Evolutionary conservation across 805 yeast species (phyloP), one percentile per base, ranked within the genome.

Genomic region (Ogataea allantospora): DNA sequence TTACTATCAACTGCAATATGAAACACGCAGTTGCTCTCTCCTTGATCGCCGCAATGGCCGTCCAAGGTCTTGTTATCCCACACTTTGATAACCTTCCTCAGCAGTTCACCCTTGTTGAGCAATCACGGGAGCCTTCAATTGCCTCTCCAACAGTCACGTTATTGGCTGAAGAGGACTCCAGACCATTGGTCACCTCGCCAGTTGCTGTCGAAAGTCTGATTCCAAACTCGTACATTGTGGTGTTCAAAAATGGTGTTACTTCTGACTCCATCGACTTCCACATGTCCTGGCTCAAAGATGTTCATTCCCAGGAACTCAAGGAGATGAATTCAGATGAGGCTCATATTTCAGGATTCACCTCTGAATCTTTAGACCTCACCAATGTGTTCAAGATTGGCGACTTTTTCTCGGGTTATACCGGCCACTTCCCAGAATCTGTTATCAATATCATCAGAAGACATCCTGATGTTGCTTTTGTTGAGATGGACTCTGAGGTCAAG

Each of bases 141-240:
- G 29, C 30, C 8, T 8, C 18, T 10, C 31, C 32, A 1, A 18
- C 20, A 16, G 43, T 37, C 10, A 22, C 43, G 17, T 34, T 54
- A 15, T 30, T 51, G 6, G 38, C 52, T 12, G 46, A 42, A 16
- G 45, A 46, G 9, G 55, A 60, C 11, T 49, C 58, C 20, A 76
- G 77, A 19, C 79, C 83, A 5, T 53, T 82, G 26, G 52, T 77
- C 43, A 57, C 71, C 25, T 60, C 73, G 33, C 66, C 64, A 31
- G 45, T 65, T 20, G 74, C 73, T 34, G 54, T 58, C 9, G 60
- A 68, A 35, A 71, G 75, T 41, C 48, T 73, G 30, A 75, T 83
- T 51, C 81, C 88, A 24, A 73, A 83, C 67, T 80, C 82, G 54
- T 93, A 88, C 70, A 89, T 93, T 48, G 68, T 93, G 51, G 88